Evolutionary conservation across 345 rosid genomes (phyloP).

Genomic region (Bruguiera gymnorhiza): DNA sequence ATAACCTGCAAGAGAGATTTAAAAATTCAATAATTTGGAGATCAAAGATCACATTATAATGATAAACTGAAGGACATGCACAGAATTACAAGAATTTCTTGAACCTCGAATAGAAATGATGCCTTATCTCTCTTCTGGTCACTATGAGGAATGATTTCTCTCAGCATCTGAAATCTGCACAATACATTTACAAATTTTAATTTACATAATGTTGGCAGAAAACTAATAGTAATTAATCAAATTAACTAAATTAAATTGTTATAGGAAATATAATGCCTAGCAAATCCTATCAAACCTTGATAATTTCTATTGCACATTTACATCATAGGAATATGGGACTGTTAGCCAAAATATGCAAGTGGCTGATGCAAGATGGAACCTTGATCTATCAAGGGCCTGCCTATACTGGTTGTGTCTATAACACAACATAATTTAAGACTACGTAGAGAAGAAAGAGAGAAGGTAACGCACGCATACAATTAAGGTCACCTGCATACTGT

Average conservation of each 20-base stretch:
- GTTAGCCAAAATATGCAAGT: too few relatives aligned
- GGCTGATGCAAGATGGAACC: not conserved
- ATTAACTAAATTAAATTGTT: not conserved
- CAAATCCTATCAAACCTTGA: not conserved
- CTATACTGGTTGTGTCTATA: not conserved
- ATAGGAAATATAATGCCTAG: not conserved
- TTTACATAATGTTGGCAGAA: not conserved
- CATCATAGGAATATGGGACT: too few relatives aligned
- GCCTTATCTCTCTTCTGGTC: conserved; percentile 98
- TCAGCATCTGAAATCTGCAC: conserved; percentile 85
- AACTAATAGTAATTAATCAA: not conserved
- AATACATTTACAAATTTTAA: not conserved
- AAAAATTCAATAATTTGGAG: conserved; percentile 11
- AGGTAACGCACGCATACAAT: too few relatives aligned
- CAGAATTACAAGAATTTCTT: not conserved
- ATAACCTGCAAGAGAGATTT: conserved; percentile 58
- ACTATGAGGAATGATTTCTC: conserved; percentile 76
- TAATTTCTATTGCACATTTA: too few relatives aligned
- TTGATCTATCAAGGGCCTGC: not conserved
- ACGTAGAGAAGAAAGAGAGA: too few relatives aligned
- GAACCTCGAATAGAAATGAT: conserved; percentile 88
- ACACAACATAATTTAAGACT: not conserved
- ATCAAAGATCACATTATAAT: not conserved
- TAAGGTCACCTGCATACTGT: too few relatives aligned
- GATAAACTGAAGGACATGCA: not conserved